A percentile compares a stretch with the other conserved stretches of the same genome.
These are phyloP conservation scores for Mucor saturninus DNA, from an alignment of 371 early-diverging fungal genomes.

Conservation along the genomic window DNA sequence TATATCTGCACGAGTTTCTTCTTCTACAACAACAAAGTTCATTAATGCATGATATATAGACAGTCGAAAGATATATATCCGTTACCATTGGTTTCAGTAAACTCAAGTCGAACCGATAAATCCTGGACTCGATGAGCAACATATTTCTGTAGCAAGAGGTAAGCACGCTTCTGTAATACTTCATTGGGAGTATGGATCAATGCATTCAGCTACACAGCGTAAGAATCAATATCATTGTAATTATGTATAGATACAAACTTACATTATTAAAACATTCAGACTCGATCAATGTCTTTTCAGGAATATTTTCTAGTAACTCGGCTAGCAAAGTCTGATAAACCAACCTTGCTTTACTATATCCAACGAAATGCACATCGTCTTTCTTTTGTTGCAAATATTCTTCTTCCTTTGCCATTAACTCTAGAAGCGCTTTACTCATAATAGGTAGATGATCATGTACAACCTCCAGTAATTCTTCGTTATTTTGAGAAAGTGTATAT, in stretches of 20 bases:
- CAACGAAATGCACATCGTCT: background rate
- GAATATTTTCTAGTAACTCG: constrained; percentile 35
- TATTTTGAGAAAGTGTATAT: constrained; percentile 1
- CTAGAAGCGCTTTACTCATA: constrained; percentile 20
- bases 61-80: background rate
- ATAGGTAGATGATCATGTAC: constrained; percentile 12
- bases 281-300: constrained; percentile 35
- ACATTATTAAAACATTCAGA: constrained; percentile 27
- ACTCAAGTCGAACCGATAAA: constrained; percentile 56
- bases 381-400: constrained; percentile 16
- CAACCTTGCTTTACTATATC: constrained; percentile 20
- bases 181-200: constrained; percentile 36
- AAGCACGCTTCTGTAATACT: constrained; percentile 51
- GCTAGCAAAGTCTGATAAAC: constrained; percentile 41
- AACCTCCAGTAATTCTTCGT: constrained; percentile 19
- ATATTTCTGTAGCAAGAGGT: constrained; percentile 44
- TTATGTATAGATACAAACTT: constrained; percentile 7
- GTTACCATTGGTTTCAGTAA: constrained; percentile 37
- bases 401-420: constrained; percentile 29
- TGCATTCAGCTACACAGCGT: constrained; percentile 19
- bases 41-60: background rate
- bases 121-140: constrained; percentile 48
- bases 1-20: constrained; percentile 29
- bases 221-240: background rate
- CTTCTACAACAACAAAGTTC: constrained; percentile 13